Base-by-base conservation (phyloP, 148 eudicot genomes). In the Spergularia marina region DNA sequence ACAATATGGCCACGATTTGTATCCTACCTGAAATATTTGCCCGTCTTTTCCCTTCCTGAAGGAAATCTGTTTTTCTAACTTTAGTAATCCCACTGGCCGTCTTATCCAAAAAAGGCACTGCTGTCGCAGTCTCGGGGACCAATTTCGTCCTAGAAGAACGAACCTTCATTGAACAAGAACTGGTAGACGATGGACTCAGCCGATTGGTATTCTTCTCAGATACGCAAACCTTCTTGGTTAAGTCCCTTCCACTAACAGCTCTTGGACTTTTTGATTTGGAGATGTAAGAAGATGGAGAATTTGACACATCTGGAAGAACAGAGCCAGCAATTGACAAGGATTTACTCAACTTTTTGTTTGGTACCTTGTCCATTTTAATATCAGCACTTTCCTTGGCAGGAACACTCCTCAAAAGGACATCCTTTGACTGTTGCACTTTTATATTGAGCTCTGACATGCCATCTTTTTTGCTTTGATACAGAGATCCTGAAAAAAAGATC, bases 301-400 rank as follows among this genome's bases (percentile, higher is more conserved):
- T 79, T 40, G 74, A 40, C 39, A 39, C 41, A 68, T 71, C 63
- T 41, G 53, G 47, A 75, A 66, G 53, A 52, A 58, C 78, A 47
- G 76, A 13, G 71, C 55, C 77, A 71, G 57, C 52, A 41, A 82
- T 77, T 53, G 86, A 82, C 68, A 71, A 23, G 16, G 85, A 81
- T 79, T 76, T 82, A 7, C 9, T 18, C 73, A 80, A 39, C 77
- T 76, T 80, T 49, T 76, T 82, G 53, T 58, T 68, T 52, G 62
- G 39, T 39, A 15, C n/a, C 52, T 68, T 72, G 36, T 58, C 36
- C 59, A 72, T 23, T 61, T 70, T 61, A 71, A 49, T n/a, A 23
- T 56, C 36, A 72, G 74, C 71, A 54, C 44, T 77, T 72, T 55
- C 82, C 40, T 59, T 40, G 40, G 76, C 10, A 62, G 65, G 23